Base-by-base conservation (phyloP, 1,284 basidiomycete species). In the Hymenochaete sp. region DNA sequence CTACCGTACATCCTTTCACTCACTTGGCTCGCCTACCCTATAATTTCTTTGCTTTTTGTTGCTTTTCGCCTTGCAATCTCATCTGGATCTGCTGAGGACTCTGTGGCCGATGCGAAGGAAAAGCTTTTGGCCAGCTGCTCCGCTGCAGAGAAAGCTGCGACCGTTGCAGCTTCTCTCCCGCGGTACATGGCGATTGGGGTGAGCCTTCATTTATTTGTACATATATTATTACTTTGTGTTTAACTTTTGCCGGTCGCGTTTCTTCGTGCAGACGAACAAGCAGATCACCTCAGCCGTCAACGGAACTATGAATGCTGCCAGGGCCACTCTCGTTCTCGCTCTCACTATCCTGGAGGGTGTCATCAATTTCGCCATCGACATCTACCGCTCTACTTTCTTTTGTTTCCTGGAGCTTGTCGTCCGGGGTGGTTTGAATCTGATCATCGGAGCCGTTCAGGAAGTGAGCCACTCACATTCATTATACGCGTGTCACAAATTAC, bases 401-500 rank as follows among this genome's bases (percentile, higher is more conserved):
- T 98, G 93, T 64, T 91, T 95, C 53, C 67, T 97, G 53, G 90
- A 97, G 65, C 72, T 98, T 38, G 78, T 90, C 10, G 82, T 98
- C 2, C 76, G 82, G 18, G 91, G 91, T 11, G 80, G 77, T 1
- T 68, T 98, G 28, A 73, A 79, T 21, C 66, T 97, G 41, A 64
- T 97, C 14, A 90, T 96, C 44, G 71, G 67, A 38, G 90, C 88
- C 4, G 85, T 92, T 1, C 67, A 87, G 50, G 82, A 82, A 63
- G 89, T 91, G 55, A 52, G 76, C 68, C 25, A 24, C n/a, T 22
- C 14, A 19, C 35, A 16, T 7, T 43, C 41, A 38, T 26, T 42
- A 42, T 18, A 10, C 25, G 19, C 21, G 7, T 35, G 31, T 6
- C 29, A 32, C 40, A 32, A 29, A 13, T 27, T 45, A n/a, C 29